Evolutionary conservation across 768 basidiomycete genomes (phyloP), one percentile per base, ranked within the genome.

Genomic region (Sporobolomyces phaffii): DNA sequence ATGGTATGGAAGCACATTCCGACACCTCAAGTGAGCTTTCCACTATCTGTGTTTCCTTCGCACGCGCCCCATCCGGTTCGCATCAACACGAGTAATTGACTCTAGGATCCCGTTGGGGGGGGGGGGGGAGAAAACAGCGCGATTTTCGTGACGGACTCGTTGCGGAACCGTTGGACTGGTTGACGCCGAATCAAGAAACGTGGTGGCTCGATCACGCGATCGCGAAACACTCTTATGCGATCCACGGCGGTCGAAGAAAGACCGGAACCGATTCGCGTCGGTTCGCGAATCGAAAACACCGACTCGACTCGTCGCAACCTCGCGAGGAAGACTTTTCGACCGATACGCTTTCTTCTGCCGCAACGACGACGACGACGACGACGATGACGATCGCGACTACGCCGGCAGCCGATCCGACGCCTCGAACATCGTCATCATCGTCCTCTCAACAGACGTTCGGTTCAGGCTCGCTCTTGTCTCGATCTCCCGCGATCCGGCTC

Each of bases 131-230:
- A n/a, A n/a, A n/a, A n/a, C 33, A 67, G 65, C 38, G 48, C n/a
- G 65, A 68, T 44, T 68, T 62, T 24, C 31, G 8, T 3, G 31
- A 33, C 5, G 47, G 48, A 15, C 56, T 68, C 24, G 29, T 68
- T 34, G 41, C 40, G 10, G 60, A 62, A 20, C 65, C 65, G 1
- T 5, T 38, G 22, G 60, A 62, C 15, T 68, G 65, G 65, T 36
- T 68, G 33, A 43, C 47, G 8, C 65, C 65, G 5, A 1, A 6
- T 22, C 36, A 45, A 34, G 65, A 68, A 36, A 68, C 65, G 15
- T 68, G 65, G 65, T 68, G 65, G 65, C 56, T 68, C 38, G 65
- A 68, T 1, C 43, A 58, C n/a, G 38, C 48, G 3, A 57, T 68
- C 40, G 41, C 31, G 13, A 62, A 53, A 17, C 54, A 56, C 24